Evolutionary conservation across 176 grass and related monocot genomes (phyloP), one percentile per base, ranked within the genome.

Genomic region (Cenchrus fungigraminus): DNA sequence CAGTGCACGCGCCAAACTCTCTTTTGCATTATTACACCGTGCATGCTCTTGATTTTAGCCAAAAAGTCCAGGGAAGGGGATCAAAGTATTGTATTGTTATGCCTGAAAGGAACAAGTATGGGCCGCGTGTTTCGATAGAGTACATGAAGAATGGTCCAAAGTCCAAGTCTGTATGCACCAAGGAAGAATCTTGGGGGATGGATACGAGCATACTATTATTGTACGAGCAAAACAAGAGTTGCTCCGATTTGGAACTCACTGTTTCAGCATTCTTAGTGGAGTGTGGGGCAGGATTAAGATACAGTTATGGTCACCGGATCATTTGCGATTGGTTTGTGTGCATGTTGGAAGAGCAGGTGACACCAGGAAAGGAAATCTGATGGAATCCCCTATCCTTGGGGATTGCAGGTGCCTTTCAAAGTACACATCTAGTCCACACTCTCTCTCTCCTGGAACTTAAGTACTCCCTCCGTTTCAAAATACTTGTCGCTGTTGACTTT

Each of bases 321-420:
- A 42, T 87, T 58, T 76, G 53, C 28, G 29, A 34, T 78, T 68
- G 74, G 67, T 83, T 68, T 68, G n/a, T 79, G 84, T 90, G 84
- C 74, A n/a, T 83, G 84, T 83, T 87, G 84, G 89, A 90, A 74
- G 74, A 79, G 84, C 89, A 87, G 89, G 89, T 90, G 80, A 83
- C 84, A 90, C 74, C 11, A 68, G 29, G 74, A 83, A 87, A 87
- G 79, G 74, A 87, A 87, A 86, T 91, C 81, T 80, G 60, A 84
- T 80, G 69, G 37, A 91, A 86, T 90, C 80, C 88, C 84, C 51
- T 31, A 68, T 80, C 46, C 63, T 57, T 55, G 89, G 89, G 85
- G 81, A 80, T 87, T 70, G 56, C 70, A 71, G 37, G 79, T 76
- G 85, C 34, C 64, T 76, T 91, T 91, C 69, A 14, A 80, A 87